Base-by-base conservation (phyloP, 192 early-diverging fungal genomes). In the Coemansia sp. region DNA sequence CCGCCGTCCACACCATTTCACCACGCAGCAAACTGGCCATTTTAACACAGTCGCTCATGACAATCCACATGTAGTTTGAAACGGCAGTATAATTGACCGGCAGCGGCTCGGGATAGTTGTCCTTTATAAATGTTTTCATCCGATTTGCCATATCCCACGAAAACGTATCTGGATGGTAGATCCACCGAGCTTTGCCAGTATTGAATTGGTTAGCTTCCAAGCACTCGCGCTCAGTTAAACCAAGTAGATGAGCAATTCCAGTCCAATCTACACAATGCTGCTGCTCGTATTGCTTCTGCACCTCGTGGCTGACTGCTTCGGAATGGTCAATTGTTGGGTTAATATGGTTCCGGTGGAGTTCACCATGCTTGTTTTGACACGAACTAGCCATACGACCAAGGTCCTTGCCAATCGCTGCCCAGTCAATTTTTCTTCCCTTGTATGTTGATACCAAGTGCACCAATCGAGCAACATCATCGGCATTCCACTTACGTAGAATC, bases 31-130 rank as follows among this genome's bases (percentile, higher is more conserved):
- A 5, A 23, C 27, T 48, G 23, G 35, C 22, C 55, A 69, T 62
- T 6, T 19, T 41, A 3, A 35, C 29, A 22, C 67, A 63, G 60
- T 69, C 67, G 0, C 52, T 17, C 5, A 39, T 32, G 6, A 41
- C 24, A 15, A 69, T 56, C 67, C 67, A 69, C 67, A 69, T 45
- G 22, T 63, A 69, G 52, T 69, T 69, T 1, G 67, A 69, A 22
- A 69, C 60, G 0, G 67, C 60, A 2, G 24, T n/a, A 27, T 48
- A 62, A 43, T 62, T 69, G 6, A 39, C 41, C 5, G 47, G 39
- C 11, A 47, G 6, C 7, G 67, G 67, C 7, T 45, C 3, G 1
- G 60, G 67, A 52, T 69, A 69, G 43, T 56, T 47, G 10, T 48
- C 29, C 3, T 57, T 22, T 19, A 69, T 63, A 57, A 69, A 69